Percentiles rank a stretch among this genome's conserved stretches.
phyloP scores from a whole-genome alignment of 768 basidiomycete genomes.

The Leccinum imitatum region DNA sequence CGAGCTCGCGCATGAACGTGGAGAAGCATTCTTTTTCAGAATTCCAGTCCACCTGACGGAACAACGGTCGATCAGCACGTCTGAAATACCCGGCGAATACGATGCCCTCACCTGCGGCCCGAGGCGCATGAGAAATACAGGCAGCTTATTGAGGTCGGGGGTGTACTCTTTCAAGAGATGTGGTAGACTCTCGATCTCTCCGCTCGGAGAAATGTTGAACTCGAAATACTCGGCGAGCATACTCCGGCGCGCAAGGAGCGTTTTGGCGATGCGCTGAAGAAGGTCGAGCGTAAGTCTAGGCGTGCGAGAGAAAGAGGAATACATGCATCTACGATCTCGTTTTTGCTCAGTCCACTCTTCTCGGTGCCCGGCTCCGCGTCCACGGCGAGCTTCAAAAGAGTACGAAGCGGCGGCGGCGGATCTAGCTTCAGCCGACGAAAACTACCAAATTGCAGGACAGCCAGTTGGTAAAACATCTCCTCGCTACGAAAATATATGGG shows the following conservation, averaged over 20 bases:
- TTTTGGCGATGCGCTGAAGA: slow-evolving; percentile 60
- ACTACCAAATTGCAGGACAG: slow-evolving; percentile 86
- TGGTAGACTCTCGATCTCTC: slow-evolving; percentile 74
- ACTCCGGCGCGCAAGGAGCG: slow-evolving; percentile 58
- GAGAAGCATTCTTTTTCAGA: slow-evolving; percentile 84
- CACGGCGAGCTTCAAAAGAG: slow-evolving; percentile 77
- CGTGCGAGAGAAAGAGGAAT: background rate
- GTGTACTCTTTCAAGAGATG: slow-evolving; percentile 83
- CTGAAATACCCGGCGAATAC: background rate
- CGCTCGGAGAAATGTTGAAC: slow-evolving; percentile 63
- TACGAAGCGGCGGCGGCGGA: slow-evolving; percentile 72
- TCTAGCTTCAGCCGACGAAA: slow-evolving; percentile 75
- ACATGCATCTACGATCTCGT: slow-evolving; percentile 70
- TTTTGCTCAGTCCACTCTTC: slow-evolving; percentile 52
- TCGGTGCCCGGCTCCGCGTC: slow-evolving; percentile 56
- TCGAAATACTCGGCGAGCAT: slow-evolving; percentile 96
- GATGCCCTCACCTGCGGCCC: slow-evolving; percentile 74
- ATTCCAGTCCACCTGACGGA: slow-evolving; percentile 79
- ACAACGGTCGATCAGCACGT: background rate
- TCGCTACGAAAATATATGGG: slow-evolving; percentile 49
- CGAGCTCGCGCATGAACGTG: slow-evolving; percentile 83
- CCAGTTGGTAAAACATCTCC: slow-evolving; percentile 94
- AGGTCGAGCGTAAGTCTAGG: background rate
- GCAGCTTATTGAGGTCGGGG: slow-evolving; percentile 88
- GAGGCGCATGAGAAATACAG: slow-evolving; percentile 85